A percentile compares a stretch with the other conserved stretches of the same genome.
Evolutionary conservation across 2,329 filamentous ascomycete genomes (phyloP).

Genomic region (Tolypocladium pustulatum): DNA sequence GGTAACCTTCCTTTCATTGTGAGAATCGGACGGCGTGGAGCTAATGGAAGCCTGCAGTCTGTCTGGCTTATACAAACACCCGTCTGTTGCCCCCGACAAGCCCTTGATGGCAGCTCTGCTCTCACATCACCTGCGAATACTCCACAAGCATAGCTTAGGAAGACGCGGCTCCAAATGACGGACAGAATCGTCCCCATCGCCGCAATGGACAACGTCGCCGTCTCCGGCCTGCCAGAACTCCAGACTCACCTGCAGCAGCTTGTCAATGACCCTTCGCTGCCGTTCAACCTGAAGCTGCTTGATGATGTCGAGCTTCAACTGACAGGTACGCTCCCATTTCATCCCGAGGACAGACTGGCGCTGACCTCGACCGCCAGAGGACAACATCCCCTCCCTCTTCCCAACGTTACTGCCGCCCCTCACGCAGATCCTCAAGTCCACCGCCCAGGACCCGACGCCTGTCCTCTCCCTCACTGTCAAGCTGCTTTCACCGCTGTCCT

Average conservation of each 20-base stretch:
- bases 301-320: slow-evolving; percentile 50
- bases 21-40: neutral
- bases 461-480: slow-evolving; percentile 44
- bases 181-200: slow-evolving; percentile 23
- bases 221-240: slow-evolving; percentile 43
- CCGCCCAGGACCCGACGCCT: slow-evolving; percentile 37
- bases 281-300: slow-evolving; percentile 39
- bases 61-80: neutral
- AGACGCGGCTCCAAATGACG: slow-evolving; percentile 11
- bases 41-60: neutral
- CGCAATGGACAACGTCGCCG: slow-evolving; percentile 30
- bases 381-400: slow-evolving; percentile 41
- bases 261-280: slow-evolving; percentile 27
- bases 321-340: slow-evolving; percentile 30
- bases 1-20: no score
- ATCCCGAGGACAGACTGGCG: neutral
- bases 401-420: slow-evolving; percentile 43
- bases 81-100: neutral
- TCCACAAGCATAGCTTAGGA: neutral
- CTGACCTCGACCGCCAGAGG: slow-evolving; percentile 23
- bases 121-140: neutral
- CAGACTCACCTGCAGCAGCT: slow-evolving; percentile 42
- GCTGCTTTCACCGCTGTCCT: slow-evolving; percentile 42
- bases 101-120: neutral
- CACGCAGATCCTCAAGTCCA: slow-evolving; percentile 39